These are phyloP conservation scores for Candida andamanensis DNA, from an alignment of 805 yeast genomes.

Conservation along the genomic window DNA sequence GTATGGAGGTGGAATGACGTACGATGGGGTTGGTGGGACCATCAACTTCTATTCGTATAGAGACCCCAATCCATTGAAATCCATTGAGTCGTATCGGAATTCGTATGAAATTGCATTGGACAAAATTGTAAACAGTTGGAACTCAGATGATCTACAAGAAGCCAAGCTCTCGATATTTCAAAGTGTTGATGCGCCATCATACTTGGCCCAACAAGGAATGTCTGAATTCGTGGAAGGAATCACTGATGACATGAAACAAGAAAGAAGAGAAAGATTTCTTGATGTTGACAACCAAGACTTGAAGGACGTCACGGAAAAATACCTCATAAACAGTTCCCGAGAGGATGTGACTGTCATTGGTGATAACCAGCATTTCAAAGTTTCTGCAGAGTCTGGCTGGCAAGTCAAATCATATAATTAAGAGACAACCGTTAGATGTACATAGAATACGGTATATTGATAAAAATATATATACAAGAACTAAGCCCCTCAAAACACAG, in stretches of 20 bases:
- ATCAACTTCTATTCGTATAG: constrained; percentile 86
- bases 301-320: constrained; percentile 60
- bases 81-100: constrained; percentile 54
- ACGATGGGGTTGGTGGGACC: constrained; percentile 74
- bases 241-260: constrained; percentile 73
- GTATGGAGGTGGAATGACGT: constrained; percentile 91
- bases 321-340: constrained; percentile 34
- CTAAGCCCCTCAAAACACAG: too few species aligned
- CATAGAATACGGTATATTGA: background rate
- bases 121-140: constrained; percentile 44
- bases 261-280: constrained; percentile 68
- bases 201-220: constrained; percentile 75
- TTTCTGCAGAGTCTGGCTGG: constrained; percentile 16
- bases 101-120: constrained; percentile 44
- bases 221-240: constrained; percentile 61
- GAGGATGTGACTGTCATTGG: constrained; percentile 44
- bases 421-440: background rate
- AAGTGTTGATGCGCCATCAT: constrained; percentile 82
- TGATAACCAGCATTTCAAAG: constrained; percentile 23
- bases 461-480: too few species aligned
- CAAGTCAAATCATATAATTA: constrained; percentile 9
- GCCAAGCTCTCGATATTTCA: constrained; percentile 92
- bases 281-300: constrained; percentile 63
- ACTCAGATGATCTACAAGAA: constrained; percentile 67
- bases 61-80: constrained; percentile 80